Conservation (phyloP, 164 flowering plant species). For the Protea cynaroides region DNA sequence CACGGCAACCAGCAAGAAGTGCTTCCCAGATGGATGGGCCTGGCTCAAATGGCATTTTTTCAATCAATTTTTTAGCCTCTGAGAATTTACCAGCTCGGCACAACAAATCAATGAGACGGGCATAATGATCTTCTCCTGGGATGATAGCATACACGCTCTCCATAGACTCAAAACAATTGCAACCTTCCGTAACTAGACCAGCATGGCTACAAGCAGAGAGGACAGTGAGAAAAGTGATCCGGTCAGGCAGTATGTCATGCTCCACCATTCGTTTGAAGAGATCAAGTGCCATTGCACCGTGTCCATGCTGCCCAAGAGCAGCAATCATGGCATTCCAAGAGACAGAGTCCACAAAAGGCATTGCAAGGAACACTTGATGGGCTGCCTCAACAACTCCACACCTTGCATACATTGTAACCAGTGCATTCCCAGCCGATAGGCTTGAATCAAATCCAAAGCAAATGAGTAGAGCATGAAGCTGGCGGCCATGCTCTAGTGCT, state of each 20-base stretch:
- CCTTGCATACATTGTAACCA: slow-evolving; percentile 76
- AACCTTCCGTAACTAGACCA: slow-evolving; percentile 63
- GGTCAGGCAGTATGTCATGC: slow-evolving; percentile 55
- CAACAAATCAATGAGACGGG: slow-evolving; percentile 65
- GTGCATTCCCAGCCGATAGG: slow-evolving; percentile 69
- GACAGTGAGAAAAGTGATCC: slow-evolving; percentile 66
- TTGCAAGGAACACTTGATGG: slow-evolving; percentile 36
- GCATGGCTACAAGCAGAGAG: slow-evolving; percentile 81
- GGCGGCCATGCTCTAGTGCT: slow-evolving; percentile 60
- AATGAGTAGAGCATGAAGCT: slow-evolving; percentile 65
- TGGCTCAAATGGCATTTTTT: slow-evolving; percentile 56
- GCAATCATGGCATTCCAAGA: slow-evolving; percentile 73
- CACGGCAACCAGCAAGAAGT: slow-evolving; percentile 65
- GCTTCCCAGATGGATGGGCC: slow-evolving; percentile 74
- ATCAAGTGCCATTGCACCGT: slow-evolving; percentile 48
- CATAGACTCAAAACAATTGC: slow-evolving; percentile 58
- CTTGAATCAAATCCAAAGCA: slow-evolving; percentile 53
- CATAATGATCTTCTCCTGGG: slow-evolving; percentile 81
- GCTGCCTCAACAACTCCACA: slow-evolving; percentile 73
- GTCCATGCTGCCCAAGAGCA: slow-evolving; percentile 76
- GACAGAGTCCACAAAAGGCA: slow-evolving; percentile 42
- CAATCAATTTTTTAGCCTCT: slow-evolving; percentile 55
- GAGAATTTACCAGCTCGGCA: slow-evolving; percentile 67
- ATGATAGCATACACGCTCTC: slow-evolving; percentile 31
- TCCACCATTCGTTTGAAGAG: slow-evolving; percentile 57